phyloP scores from a whole-genome alignment of 805 yeast genomes.

The Pichia insulana region DNA sequence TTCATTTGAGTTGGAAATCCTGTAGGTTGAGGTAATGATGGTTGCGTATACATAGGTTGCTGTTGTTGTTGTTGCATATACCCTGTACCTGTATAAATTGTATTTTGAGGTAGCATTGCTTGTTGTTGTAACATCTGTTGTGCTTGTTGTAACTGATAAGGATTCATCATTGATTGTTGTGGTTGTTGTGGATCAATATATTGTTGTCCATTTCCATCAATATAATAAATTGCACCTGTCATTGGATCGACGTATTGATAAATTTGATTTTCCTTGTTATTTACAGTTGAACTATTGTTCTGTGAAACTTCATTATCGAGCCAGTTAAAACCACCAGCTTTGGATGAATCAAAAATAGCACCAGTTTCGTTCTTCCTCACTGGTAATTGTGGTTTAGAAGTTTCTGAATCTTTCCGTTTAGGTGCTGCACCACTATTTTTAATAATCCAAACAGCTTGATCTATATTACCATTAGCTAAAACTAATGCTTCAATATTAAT shows the following conservation, averaged over 20 bases:
- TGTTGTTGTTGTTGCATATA: constrained; percentile 20
- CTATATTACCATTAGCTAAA: constrained; percentile 50
- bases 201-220: constrained; percentile 63
- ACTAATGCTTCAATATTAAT: constrained; percentile 55
- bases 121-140: constrained; percentile 21
- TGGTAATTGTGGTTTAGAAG: constrained; percentile 42
- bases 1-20: constrained; percentile 2
- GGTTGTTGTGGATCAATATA: constrained; percentile 38
- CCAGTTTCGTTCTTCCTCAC: constrained; percentile 29
- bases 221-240: constrained; percentile 58
- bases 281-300: constrained; percentile 20
- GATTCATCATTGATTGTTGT: constrained; percentile 16
- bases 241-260: constrained; percentile 66
- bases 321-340: constrained; percentile 31
- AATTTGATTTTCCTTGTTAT: constrained; percentile 30
- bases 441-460: constrained; percentile 50
- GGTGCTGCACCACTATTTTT: constrained; percentile 28
- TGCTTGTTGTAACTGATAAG: constrained; percentile 22
- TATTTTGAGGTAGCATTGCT: constrained; percentile 18
- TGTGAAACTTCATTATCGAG: constrained; percentile 17
- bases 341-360: constrained; percentile 24
- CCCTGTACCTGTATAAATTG: constrained; percentile 15
- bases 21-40: neutral
- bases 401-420: neutral
- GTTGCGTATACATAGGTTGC: constrained; percentile 16